phyloP scores from a whole-genome alignment of 495 filamentous ascomycete genomes.

The Penicillium bovifimosum region DNA sequence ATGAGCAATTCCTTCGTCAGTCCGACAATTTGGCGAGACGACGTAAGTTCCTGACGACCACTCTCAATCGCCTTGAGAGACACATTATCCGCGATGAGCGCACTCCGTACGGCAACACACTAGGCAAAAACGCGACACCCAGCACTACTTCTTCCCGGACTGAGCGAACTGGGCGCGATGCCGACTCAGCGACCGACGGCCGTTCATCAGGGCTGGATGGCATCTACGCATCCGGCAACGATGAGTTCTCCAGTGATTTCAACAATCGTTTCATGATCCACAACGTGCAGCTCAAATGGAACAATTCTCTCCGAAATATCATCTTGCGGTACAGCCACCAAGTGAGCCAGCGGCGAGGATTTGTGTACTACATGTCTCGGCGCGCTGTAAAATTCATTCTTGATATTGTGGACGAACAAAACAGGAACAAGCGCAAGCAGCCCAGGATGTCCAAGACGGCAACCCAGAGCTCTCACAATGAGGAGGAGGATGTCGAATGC shows the following conservation, averaged over 20 bases:
- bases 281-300: constrained; percentile 97
- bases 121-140: constrained; percentile 31
- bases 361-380: constrained; percentile 95
- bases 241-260: constrained; percentile 83
- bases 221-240: constrained; percentile 37
- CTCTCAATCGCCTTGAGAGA: constrained; percentile 61
- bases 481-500: constrained; percentile 66
- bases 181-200: constrained; percentile 37
- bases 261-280: constrained; percentile 98
- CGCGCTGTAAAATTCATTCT: constrained; percentile 96
- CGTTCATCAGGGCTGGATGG: constrained; percentile 39
- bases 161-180: constrained; percentile 40
- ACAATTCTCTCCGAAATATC: constrained; percentile 90
- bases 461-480: constrained; percentile 43
- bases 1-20: constrained; percentile 65
- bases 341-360: constrained; percentile 90
- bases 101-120: constrained; percentile 16
- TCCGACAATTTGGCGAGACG: constrained; percentile 65
- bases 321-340: constrained; percentile 97
- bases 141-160: constrained; percentile 44
- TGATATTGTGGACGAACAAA: constrained; percentile 93
- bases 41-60: constrained; percentile 68
- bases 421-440: constrained; percentile 53
- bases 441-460: constrained; percentile 26
- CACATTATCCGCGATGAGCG: constrained; percentile 44